These are phyloP conservation scores for Gracilariopsis chorda DNA, from an alignment of 23 red algal genomes.

Conservation along the genomic window DNA sequence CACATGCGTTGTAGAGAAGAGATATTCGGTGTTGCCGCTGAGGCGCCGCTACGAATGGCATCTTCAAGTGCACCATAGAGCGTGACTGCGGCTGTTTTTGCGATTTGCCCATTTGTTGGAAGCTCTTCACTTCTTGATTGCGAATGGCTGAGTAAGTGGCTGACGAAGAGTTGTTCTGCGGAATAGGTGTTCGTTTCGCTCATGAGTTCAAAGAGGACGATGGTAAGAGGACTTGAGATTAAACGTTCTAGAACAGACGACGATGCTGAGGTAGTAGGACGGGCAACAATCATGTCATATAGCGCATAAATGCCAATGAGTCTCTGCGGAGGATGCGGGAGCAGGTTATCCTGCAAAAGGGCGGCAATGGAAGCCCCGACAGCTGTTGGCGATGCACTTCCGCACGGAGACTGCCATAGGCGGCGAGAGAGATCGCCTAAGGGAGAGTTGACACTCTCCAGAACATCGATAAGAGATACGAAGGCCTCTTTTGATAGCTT, in stretches of 20 bases:
- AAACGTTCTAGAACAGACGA: constrained; percentile 39
- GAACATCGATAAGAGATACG: constrained; percentile 22
- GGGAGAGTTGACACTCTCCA: constrained; percentile 39
- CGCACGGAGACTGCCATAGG: constrained; percentile 26
- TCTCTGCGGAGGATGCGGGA: constrained; percentile 38
- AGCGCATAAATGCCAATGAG: constrained; percentile 57
- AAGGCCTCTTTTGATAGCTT: constrained; percentile 13
- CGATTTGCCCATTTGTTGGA: constrained; percentile 32
- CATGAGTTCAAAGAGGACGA: constrained; percentile 50
- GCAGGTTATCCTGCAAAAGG: constrained; percentile 60
- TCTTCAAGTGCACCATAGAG: constrained; percentile 42
- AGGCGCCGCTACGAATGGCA: constrained; percentile 52
- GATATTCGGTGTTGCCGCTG: constrained; percentile 31
- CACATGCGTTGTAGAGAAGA: constrained; percentile 34
- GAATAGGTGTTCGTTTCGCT: constrained; percentile 1
- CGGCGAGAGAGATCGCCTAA: constrained; percentile 41
- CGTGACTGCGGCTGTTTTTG: constrained; percentile 13
- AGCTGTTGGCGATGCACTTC: neutral
- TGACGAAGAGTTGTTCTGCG: constrained; percentile 56
- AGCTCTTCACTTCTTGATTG: constrained; percentile 13
- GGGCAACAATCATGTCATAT: constrained; percentile 60
- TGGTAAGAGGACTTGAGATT: constrained; percentile 31
- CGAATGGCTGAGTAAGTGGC: constrained; percentile 41
- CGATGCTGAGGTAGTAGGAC: neutral
- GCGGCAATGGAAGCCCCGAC: constrained; percentile 50